These are phyloP conservation scores for Cyathus striatus DNA, from an alignment of 768 basidiomycete genomes.

Conservation along the genomic window DNA sequence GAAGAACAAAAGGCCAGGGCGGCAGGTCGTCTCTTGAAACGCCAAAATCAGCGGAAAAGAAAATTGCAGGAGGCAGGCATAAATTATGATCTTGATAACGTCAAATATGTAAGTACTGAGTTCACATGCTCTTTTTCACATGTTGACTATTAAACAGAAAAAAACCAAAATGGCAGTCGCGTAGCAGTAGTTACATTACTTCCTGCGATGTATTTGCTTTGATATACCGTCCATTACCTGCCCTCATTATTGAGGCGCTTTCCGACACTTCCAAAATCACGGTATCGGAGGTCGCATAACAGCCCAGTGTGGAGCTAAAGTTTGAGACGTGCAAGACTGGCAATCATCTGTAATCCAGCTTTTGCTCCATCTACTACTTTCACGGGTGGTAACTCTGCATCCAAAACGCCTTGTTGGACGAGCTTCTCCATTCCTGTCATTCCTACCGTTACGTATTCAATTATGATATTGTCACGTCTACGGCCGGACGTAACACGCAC, in stretches of 20 bases:
- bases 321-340: constrained; percentile 22
- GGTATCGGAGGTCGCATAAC: not conserved
- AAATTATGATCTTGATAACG: constrained; percentile 77
- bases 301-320: not conserved
- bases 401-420: constrained; percentile 19
- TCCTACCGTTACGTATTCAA: constrained; percentile 9
- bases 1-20: constrained; percentile 62
- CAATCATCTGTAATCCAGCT: constrained; percentile 28
- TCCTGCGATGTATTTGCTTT: no score
- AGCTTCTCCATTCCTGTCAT: constrained; percentile 32
- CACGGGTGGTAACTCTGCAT: constrained; percentile 18
- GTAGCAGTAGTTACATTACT: no score
- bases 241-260: not conserved
- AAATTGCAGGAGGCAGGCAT: constrained; percentile 82
- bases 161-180: constrained; percentile 11
- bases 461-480: not conserved
- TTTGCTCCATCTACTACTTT: constrained; percentile 32
- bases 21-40: constrained; percentile 63
- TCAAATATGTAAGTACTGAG: constrained; percentile 67
- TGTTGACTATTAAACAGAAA: constrained; percentile 13
- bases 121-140: not conserved
- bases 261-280: no score
- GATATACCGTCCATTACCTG: not conserved
- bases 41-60: constrained; percentile 72
- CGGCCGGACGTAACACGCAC: constrained; percentile 9